Conservation (phyloP, 2,329 filamentous ascomycete species). For the Parastagonospora avenae region DNA sequence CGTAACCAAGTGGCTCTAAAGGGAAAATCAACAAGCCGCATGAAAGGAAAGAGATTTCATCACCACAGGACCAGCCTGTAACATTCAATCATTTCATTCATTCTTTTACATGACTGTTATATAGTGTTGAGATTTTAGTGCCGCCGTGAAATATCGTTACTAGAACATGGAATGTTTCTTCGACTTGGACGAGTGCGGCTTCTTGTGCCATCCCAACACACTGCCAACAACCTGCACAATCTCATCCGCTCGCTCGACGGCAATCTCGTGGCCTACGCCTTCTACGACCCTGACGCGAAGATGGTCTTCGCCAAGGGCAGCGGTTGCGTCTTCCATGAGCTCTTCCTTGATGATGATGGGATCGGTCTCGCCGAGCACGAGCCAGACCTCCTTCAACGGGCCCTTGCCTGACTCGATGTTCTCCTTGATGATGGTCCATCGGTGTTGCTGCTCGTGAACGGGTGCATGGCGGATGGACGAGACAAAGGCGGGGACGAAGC, state of each 20-base stretch:
- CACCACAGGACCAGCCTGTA: neutral
- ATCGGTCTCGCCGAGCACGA: constrained; percentile 71
- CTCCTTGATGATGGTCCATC: constrained; percentile 64
- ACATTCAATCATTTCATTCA: neutral
- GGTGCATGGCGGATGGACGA: constrained; percentile 73
- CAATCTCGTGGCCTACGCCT: constrained; percentile 72
- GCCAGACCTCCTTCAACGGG: constrained; percentile 59
- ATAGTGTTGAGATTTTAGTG: neutral
- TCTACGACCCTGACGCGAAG: constrained; percentile 61
- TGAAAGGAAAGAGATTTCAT: neutral
- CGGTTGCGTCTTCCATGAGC: constrained; percentile 64
- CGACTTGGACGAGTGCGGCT: constrained; percentile 4
- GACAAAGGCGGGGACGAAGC: constrained; percentile 73
- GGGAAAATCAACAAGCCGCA: neutral
- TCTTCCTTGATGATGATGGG: constrained; percentile 70
- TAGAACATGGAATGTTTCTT: constrained; percentile 4
- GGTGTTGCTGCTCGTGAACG: constrained; percentile 65
- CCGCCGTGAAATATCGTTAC: neutral
- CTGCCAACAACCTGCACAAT: constrained; percentile 60
- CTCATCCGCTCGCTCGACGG: constrained; percentile 64
- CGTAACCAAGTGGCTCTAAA: no score
- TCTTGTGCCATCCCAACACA: constrained; percentile 41
- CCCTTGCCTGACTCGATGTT: constrained; percentile 36
- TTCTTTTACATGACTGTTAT: neutral
- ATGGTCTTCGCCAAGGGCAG: constrained; percentile 62